These are phyloP conservation scores for Pseudonitzschia pungens DNA, from an alignment of 108 stramenopile species.

Conservation along the genomic window DNA sequence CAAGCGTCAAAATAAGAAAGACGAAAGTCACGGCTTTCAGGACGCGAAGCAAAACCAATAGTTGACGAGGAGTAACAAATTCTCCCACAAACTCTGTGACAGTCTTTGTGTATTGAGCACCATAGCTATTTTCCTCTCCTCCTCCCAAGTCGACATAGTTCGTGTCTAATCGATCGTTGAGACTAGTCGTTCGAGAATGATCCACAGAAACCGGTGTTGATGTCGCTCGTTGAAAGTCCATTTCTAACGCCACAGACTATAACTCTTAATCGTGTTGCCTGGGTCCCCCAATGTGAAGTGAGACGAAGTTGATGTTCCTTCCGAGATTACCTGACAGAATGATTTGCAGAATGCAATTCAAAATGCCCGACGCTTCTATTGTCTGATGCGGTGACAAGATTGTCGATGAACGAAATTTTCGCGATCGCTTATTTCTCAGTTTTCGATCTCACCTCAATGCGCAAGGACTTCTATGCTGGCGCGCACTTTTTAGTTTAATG, in stretches of 20 bases:
- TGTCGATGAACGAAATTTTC: too few relatives aligned
- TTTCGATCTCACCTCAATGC: too few relatives aligned
- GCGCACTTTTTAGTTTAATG: too few relatives aligned
- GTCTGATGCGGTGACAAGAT: too few relatives aligned
- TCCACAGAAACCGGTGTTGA: slow-evolving; percentile 16
- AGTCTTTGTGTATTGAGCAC: slow-evolving; percentile 29
- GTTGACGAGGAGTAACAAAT: slow-evolving; percentile 57
- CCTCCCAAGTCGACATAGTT: slow-evolving; percentile 32
- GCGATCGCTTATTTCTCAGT: too few relatives aligned
- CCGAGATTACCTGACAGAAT: too few relatives aligned
- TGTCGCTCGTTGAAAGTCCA: slow-evolving; percentile 13
- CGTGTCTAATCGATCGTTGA: slow-evolving; percentile 44
- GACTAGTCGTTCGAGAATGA: slow-evolving; percentile 20
- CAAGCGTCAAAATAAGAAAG: slow-evolving; percentile 58
- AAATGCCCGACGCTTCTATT: too few relatives aligned
- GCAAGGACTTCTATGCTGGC: too few relatives aligned
- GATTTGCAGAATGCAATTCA: too few relatives aligned
- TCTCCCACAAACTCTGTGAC: slow-evolving; percentile 36
- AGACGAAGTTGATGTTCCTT: too few relatives aligned
- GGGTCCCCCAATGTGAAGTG: neutral
- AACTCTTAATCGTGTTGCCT: neutral
- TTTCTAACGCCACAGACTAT: neutral
- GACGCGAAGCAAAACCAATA: slow-evolving; percentile 63
- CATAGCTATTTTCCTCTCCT: slow-evolving; percentile 26
- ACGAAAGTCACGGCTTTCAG: slow-evolving; percentile 68